These are phyloP conservation scores for Coemansia javaensis DNA, from an alignment of 192 early-diverging fungal genomes.

Conservation along the genomic window DNA sequence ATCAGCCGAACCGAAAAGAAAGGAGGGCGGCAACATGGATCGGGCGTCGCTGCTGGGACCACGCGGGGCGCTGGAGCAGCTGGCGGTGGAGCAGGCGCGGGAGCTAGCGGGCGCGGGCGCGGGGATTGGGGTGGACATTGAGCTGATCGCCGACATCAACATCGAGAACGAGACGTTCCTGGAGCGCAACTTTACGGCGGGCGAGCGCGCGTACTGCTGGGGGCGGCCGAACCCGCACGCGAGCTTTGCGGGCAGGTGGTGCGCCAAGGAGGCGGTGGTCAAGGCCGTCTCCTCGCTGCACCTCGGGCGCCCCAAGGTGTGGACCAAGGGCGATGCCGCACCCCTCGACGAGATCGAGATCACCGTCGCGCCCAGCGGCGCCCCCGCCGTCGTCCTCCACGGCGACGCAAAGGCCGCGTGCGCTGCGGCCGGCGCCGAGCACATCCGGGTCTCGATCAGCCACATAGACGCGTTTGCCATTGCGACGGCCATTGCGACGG, in stretches of 20 bases:
- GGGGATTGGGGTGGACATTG: slow-evolving; percentile 84
- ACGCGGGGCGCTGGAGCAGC: slow-evolving; percentile 11
- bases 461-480: slow-evolving; percentile 88
- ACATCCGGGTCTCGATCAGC: slow-evolving; percentile 86
- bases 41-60: slow-evolving; percentile 6
- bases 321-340: slow-evolving; percentile 76
- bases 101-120: background rate
- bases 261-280: slow-evolving; percentile 92
- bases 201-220: slow-evolving; percentile 78
- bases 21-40: slow-evolving; percentile 1
- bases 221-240: slow-evolving; percentile 65
- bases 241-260: slow-evolving; percentile 91
- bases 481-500: slow-evolving; percentile 80
- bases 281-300: slow-evolving; percentile 80
- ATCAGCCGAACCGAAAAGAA: too few relatives aligned
- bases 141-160: slow-evolving; percentile 76
- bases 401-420: slow-evolving; percentile 76
- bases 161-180: slow-evolving; percentile 81
- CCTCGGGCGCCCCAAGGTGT: slow-evolving; percentile 54
- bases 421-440: slow-evolving; percentile 61
- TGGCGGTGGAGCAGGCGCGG: slow-evolving; percentile 17
- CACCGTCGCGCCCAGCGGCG: slow-evolving; percentile 59
- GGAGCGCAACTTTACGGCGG: slow-evolving; percentile 83
- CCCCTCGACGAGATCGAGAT: slow-evolving; percentile 91
- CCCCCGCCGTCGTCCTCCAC: slow-evolving; percentile 75